These are phyloP conservation scores for Venturia oleaginea DNA, from an alignment of 2,329 filamentous ascomycete genomes.

Conservation along the genomic window DNA sequence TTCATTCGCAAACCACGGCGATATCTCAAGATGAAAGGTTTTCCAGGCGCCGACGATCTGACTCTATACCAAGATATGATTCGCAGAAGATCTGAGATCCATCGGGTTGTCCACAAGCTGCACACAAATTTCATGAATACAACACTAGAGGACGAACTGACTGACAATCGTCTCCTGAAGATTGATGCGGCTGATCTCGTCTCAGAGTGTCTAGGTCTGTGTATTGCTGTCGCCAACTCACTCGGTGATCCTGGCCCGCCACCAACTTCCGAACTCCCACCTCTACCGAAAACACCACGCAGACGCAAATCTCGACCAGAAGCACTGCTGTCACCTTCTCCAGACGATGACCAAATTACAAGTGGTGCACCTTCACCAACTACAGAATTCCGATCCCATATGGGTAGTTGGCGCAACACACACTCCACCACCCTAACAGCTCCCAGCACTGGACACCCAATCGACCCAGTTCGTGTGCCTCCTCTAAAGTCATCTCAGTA, in stretches of 20 bases:
- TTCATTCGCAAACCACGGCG: conserved; percentile 76
- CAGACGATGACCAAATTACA: conserved; percentile 24
- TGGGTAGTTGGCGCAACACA: conserved; percentile 46
- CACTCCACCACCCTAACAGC: conserved; percentile 37
- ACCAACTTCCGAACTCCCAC: conserved; percentile 36
- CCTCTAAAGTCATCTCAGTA: background rate
- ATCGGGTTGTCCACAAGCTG: conserved; percentile 62
- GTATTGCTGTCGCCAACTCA: conserved; percentile 34
- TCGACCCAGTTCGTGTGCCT: background rate
- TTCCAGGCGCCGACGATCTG: conserved; percentile 60
- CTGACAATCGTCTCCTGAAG: conserved; percentile 70
- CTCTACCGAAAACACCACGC: conserved; percentile 28
- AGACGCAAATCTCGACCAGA: background rate
- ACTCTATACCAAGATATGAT: conserved; percentile 73
- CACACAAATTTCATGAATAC: conserved; percentile 79
- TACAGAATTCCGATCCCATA: conserved; percentile 16
- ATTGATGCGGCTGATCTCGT: conserved; percentile 73
- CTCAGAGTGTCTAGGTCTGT: conserved; percentile 68
- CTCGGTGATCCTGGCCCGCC: conserved; percentile 39
- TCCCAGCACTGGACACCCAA: conserved; percentile 3
- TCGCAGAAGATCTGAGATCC: conserved; percentile 63
- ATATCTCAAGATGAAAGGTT: conserved; percentile 65
- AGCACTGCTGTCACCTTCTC: conserved; percentile 21
- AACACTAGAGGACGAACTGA: conserved; percentile 71
- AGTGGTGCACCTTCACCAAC: conserved; percentile 20